Conservation (phyloP, 2,329 filamentous ascomycete species). For the Diplodia corticola region DNA sequence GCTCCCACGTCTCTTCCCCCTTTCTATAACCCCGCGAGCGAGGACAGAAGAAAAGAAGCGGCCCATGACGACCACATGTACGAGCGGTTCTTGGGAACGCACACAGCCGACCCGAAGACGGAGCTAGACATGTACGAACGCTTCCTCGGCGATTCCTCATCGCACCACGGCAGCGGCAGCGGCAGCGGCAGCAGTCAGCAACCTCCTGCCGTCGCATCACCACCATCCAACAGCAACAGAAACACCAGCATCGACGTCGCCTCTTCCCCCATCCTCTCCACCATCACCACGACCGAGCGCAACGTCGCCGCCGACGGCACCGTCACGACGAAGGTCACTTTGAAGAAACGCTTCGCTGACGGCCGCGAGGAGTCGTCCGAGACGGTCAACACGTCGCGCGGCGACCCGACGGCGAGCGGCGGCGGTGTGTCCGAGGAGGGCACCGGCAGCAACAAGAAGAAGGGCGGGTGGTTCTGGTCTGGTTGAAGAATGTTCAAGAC, state of each 20-base stretch:
- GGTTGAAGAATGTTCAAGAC: neutral
- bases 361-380: conserved; percentile 61
- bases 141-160: conserved; percentile 41
- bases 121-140: conserved; percentile 58
- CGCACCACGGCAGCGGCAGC: neutral
- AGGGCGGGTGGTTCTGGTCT: conserved; percentile 19
- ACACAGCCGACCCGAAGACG: conserved; percentile 31
- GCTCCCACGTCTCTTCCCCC: neutral
- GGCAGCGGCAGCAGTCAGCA: neutral
- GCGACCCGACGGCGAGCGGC: neutral
- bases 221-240: neutral
- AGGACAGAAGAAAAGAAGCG: neutral
- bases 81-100: conserved; percentile 46
- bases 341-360: conserved; percentile 61
- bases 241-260: conserved; percentile 27
- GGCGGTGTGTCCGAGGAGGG: neutral
- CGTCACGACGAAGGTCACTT: conserved; percentile 56
- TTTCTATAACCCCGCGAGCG: neutral
- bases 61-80: conserved; percentile 36
- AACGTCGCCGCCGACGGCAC: conserved; percentile 58
- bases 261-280: conserved; percentile 49
- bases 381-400: conserved; percentile 49
- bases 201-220: neutral
- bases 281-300: conserved; percentile 58
- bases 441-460: neutral